Base-by-base conservation (phyloP, 1,284 basidiomycete genomes). In the Rhodofomes roseus region DNA sequence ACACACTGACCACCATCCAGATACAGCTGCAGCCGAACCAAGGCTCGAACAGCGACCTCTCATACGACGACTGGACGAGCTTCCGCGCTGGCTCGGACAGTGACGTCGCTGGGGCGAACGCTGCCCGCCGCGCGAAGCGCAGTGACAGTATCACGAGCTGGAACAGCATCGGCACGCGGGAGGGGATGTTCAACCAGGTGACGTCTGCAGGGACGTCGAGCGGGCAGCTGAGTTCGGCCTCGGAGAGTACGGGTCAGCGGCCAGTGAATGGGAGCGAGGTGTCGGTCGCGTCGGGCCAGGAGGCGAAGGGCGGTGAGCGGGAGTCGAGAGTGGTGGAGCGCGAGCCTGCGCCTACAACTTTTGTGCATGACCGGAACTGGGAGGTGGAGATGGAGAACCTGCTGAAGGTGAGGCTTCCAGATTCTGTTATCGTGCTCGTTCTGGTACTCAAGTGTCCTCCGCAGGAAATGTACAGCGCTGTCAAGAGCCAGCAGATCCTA, bases 391-490 rank as follows among this genome's bases (percentile, higher is more conserved):
- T 97, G 79, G 95, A 97, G 72, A 83, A 66, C 61, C 71, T 93
- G 61, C 81, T 98, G 63, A 95, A 94, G 83, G 92, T 92, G 59
- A 46, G 76, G n/a, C n/a, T n/a, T n/a, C n/a, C n/a, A n/a, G n/a
- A n/a, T n/a, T n/a, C n/a, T n/a, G n/a, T n/a, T n/a, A n/a, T n/a
- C n/a, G 31, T 34, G 31, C 11, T 34, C 11, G 31, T 34, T 34
- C 31, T 11, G 31, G 31, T 34, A 11, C 31, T 34, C 31, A 34
- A 11, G 31, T 34, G 11, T 34, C 31, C 25, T 52, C 11, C 5
- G 11, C 43, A 95, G 90, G 96, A 99, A 69, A 97, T 99, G 80
- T 99, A 96, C 78, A 83, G 82, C 61, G 89, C 94, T 12, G 89
- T 98, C 74, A 95, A 96, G 76, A 83, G 79, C 50, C 92, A 96